Percentiles rank a stretch among this genome's conserved stretches.
These are phyloP conservation scores for Dendrocalamus latiflorus DNA, from an alignment of 202 grass and related monocot species.

Conservation along the genomic window DNA sequence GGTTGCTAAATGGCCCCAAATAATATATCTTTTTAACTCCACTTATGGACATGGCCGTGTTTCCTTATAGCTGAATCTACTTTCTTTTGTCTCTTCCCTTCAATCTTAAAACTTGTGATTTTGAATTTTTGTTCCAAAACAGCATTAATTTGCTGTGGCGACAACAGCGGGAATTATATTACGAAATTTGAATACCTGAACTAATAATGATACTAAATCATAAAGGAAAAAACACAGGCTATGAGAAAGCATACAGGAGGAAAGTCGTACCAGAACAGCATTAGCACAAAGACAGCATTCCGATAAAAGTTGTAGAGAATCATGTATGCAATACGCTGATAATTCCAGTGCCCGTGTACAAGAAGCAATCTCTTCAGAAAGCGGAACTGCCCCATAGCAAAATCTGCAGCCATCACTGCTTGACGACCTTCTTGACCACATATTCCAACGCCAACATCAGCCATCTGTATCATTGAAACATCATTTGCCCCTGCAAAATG, in stretches of 20 bases:
- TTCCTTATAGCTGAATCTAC: background rate
- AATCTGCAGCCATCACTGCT: conserved; percentile 98
- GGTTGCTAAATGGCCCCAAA: background rate
- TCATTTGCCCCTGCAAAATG: conserved; percentile 87
- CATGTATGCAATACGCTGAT: conserved; percentile 97
- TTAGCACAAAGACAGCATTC: conserved; percentile 96
- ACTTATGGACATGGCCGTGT: background rate
- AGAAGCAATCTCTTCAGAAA: conserved; percentile 99
- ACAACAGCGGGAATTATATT: background rate
- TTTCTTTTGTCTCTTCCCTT: background rate
- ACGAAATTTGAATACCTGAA: background rate
- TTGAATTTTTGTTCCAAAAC: background rate
- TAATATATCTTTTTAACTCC: background rate
- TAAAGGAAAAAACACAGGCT: background rate
- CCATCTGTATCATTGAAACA: conserved; percentile 99
- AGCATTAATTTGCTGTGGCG: background rate
- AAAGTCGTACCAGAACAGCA: conserved; percentile 87
- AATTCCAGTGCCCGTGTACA: conserved; percentile 99
- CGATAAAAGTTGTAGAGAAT: conserved; percentile 97
- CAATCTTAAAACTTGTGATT: background rate
- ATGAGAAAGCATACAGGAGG: background rate
- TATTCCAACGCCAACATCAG: conserved; percentile 98
- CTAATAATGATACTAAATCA: background rate
- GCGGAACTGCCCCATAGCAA: conserved; percentile 96
- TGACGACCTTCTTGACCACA: conserved; percentile 99